These are phyloP conservation scores for Vitis labrusca DNA, from an alignment of 164 flowering plant species.

Conservation along the genomic window DNA sequence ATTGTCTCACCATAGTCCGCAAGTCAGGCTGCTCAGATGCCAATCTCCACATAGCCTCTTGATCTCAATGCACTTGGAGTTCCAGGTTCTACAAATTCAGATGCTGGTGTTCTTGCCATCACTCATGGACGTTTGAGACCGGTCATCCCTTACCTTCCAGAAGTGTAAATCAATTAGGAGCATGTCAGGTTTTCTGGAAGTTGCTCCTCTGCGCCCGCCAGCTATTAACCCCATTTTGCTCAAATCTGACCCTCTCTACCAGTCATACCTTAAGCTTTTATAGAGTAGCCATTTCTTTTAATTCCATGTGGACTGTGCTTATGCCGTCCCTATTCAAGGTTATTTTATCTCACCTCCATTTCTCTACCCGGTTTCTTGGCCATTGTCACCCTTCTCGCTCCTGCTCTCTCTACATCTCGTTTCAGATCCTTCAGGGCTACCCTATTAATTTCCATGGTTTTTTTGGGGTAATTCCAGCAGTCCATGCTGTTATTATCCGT, in stretches of 20 bases:
- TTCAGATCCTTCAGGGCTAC: constrained; percentile 69
- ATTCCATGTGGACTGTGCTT: too few relatives aligned
- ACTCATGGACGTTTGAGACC: too few relatives aligned
- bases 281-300: too few relatives aligned
- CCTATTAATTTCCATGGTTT: constrained; percentile 89
- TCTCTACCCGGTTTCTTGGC: constrained; percentile 54
- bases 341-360: constrained; percentile 74
- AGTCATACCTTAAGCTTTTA: too few relatives aligned
- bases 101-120: too few relatives aligned
- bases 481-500: constrained; percentile 61
- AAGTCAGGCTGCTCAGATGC: constrained; percentile 36
- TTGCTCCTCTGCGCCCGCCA: constrained; percentile 46
- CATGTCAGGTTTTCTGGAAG: constrained; percentile 83
- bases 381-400: constrained; percentile 67
- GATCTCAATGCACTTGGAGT: constrained; percentile 86
- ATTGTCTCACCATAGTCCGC: constrained; percentile 32
- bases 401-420: constrained; percentile 58
- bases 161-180: constrained; percentile 60
- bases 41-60: constrained; percentile 67
- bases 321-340: constrained; percentile 44
- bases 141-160: constrained; percentile 17
- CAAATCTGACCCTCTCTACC: constrained; percentile 33
- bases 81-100: constrained; percentile 47
- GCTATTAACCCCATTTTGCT: constrained; percentile 59
- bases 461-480: constrained; percentile 86